A percentile compares a stretch with the other conserved stretches of the same genome.
These are phyloP conservation scores for Coffea canephora DNA, from an alignment of 257 asterid species.

Conservation along the genomic window DNA sequence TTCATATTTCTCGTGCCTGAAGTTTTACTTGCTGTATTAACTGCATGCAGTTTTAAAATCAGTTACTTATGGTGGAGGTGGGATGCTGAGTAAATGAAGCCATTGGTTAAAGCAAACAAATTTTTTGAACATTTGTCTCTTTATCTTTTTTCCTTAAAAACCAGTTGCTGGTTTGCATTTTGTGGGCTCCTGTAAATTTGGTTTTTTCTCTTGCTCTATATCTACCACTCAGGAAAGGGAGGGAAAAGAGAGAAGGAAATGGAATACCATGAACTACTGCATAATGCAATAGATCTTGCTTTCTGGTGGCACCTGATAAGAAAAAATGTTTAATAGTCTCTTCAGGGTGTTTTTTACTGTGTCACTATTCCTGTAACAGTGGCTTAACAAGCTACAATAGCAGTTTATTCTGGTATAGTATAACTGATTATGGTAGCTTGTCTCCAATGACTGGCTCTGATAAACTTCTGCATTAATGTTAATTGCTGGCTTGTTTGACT, in stretches of 20 bases:
- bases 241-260: not conserved
- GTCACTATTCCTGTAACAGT: not conserved
- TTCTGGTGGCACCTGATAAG: not conserved
- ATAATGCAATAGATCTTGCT: not conserved
- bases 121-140: not conserved
- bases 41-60: not conserved
- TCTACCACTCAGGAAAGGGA: not conserved
- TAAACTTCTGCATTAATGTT: not conserved
- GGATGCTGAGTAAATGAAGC: not conserved
- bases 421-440: too few species aligned
- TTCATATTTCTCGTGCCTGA: not conserved
- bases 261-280: not conserved
- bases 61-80: not conserved
- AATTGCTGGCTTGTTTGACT: conserved; percentile 9
- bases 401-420: not conserved
- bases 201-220: not conserved
- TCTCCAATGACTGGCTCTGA: not conserved
- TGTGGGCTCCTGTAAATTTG: not conserved
- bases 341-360: not conserved
- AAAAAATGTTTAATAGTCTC: not conserved
- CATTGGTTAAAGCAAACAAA: not conserved
- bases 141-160: not conserved
- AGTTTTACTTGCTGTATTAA: not conserved
- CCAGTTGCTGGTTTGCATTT: not conserved
- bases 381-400: not conserved